Conservation (phyloP, 352 stramenopile genomes). For the Phytophthora parvispora region DNA sequence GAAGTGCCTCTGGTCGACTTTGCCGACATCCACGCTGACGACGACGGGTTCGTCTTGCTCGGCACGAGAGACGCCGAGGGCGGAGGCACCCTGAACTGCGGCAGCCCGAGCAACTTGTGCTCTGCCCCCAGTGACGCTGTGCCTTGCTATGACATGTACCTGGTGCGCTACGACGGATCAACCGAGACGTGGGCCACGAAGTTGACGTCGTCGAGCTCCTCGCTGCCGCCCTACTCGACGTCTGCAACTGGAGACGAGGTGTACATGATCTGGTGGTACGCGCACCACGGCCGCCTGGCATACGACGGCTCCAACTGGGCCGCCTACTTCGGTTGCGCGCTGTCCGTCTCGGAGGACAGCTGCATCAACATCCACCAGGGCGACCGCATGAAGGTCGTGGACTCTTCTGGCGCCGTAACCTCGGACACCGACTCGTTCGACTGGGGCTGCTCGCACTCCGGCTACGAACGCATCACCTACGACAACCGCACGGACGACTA, state of each 20-base stretch:
- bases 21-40: constrained; percentile 56
- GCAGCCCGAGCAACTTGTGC: constrained; percentile 62
- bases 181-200: constrained; percentile 64
- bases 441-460: constrained; percentile 64
- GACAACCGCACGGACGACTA: constrained; percentile 50
- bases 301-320: constrained; percentile 65
- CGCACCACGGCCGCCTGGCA: constrained; percentile 62
- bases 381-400: constrained; percentile 66
- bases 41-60: constrained; percentile 57
- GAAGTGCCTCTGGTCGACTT: constrained; percentile 53
- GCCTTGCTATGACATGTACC: constrained; percentile 67
- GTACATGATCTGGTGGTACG: constrained; percentile 72
- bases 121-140: constrained; percentile 32
- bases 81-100: constrained; percentile 63
- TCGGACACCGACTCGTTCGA: constrained; percentile 51
- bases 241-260: constrained; percentile 44
- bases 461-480: constrained; percentile 61
- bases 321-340: constrained; percentile 53
- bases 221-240: constrained; percentile 57
- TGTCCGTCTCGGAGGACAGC: constrained; percentile 44
- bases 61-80: constrained; percentile 54
- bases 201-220: constrained; percentile 55
- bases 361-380: constrained; percentile 77
- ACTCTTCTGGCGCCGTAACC: constrained; percentile 34
- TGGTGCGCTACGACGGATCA: constrained; percentile 55